phyloP scores from a whole-genome alignment of 192 early-diverging fungal genomes.

The Oehlia diaphana region DNA sequence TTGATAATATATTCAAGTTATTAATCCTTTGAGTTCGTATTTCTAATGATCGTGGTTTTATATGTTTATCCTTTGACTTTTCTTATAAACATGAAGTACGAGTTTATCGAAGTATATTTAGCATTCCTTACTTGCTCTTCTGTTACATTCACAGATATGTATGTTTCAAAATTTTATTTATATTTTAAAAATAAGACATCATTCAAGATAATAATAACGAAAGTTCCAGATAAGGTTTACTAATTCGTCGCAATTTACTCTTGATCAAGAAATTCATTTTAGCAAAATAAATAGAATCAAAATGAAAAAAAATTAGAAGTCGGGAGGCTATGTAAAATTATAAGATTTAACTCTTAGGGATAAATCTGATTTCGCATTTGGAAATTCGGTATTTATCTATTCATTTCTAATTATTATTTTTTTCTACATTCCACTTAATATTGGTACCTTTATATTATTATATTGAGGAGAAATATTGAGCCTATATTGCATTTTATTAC shows the following conservation, averaged over 20 bases:
- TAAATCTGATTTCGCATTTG: slow-evolving; percentile 74
- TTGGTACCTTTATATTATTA: not conserved
- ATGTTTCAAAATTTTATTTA: slow-evolving; percentile 18
- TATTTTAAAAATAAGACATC: not conserved
- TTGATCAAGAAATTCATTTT: slow-evolving; percentile 64
- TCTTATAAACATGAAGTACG: slow-evolving; percentile 52
- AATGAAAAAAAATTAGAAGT: slow-evolving; percentile 67
- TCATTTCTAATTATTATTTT: not conserved
- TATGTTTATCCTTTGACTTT: not conserved
- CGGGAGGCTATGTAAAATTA: slow-evolving; percentile 73
- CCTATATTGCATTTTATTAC: slow-evolving; percentile 84
- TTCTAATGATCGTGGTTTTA: too few relatives aligned
- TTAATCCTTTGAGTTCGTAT: too few relatives aligned
- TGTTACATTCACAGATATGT: slow-evolving; percentile 72
- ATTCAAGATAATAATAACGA: not conserved
- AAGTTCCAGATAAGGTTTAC: slow-evolving; percentile 84
- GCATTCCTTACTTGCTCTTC: slow-evolving; percentile 34
- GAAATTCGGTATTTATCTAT: slow-evolving; percentile 69
- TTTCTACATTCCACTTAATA: slow-evolving; percentile 1
- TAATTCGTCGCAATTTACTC: slow-evolving; percentile 67
- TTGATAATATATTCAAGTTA: not conserved
- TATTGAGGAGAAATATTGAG: slow-evolving; percentile 84
- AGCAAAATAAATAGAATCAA: slow-evolving; percentile 75
- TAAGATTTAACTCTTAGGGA: slow-evolving; percentile 92
- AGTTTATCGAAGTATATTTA: slow-evolving; percentile 68